Percentiles rank a stretch among this genome's conserved stretches.
These are phyloP conservation scores for Aspergillus pseudonomiae DNA, from an alignment of 2,329 filamentous ascomycete species.

Conservation along the genomic window DNA sequence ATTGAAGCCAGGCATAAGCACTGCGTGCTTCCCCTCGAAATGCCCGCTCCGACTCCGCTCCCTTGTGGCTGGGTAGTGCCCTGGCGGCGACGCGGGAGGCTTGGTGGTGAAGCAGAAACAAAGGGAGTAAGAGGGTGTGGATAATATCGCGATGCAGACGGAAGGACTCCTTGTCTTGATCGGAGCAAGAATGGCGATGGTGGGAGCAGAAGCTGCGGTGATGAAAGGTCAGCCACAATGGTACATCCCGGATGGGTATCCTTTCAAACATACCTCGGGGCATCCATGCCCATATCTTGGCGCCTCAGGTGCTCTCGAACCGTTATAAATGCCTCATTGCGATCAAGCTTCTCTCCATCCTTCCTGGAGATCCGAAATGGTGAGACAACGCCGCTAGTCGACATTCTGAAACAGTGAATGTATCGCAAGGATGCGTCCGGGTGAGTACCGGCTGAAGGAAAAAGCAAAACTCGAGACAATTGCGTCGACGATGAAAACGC, in stretches of 20 bases:
- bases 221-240: conserved; percentile 12
- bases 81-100: conserved; percentile 56
- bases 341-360: conserved; percentile 34
- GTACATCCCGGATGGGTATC: neutral
- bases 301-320: conserved; percentile 39
- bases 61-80: conserved; percentile 51
- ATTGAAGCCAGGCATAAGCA: conserved; percentile 63
- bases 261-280: conserved; percentile 30
- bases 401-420: conserved; percentile 18
- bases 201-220: conserved; percentile 38
- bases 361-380: conserved; percentile 38
- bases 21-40: conserved; percentile 60
- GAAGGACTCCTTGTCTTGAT: conserved; percentile 37
- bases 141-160: conserved; percentile 61
- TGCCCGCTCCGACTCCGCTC: conserved; percentile 59
- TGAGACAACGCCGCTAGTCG: conserved; percentile 17
- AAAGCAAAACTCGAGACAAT: neutral
- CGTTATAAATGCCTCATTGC: conserved; percentile 38
- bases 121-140: conserved; percentile 61
- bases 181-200: conserved; percentile 36
- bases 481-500: neutral
- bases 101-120: conserved; percentile 59
- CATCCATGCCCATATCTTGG: conserved; percentile 39
- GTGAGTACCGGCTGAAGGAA: neutral
- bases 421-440: neutral